Evolutionary conservation across 2,329 filamentous ascomycete species (phyloP).

Genomic region (Stagonosporopsis cucurbitacearum): DNA sequence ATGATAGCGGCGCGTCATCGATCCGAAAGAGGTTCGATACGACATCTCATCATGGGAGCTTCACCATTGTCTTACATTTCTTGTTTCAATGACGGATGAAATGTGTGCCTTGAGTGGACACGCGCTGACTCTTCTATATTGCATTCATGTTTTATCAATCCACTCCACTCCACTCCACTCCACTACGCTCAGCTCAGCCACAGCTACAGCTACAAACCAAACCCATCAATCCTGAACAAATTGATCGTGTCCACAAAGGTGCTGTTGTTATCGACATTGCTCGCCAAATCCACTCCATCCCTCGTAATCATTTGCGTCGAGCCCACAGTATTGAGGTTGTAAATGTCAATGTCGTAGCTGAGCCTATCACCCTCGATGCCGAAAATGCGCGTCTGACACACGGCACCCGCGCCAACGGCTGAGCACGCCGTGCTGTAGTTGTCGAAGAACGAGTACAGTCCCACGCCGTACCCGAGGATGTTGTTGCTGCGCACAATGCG

Average conservation of each 20-base stretch:
- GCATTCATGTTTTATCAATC: background rate
- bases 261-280: conserved; percentile 56
- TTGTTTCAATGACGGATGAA: no score
- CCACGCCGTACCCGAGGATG: conserved; percentile 67
- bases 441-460: conserved; percentile 72
- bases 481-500: conserved; percentile 64
- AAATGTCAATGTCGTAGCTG: conserved; percentile 49
- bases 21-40: background rate
- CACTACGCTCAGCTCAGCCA: no score
- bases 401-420: conserved; percentile 31
- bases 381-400: conserved; percentile 59
- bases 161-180: background rate
- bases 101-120: no score
- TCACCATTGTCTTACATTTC: no score
- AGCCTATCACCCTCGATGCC: conserved; percentile 52
- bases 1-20: no score
- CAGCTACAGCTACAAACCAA: conserved; percentile 7
- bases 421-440: conserved; percentile 60
- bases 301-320: conserved; percentile 55
- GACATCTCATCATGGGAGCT: no score
- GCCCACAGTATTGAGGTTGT: conserved; percentile 58
- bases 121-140: no score
- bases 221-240: conserved; percentile 35
- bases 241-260: conserved; percentile 50
- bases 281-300: conserved; percentile 53